Evolutionary conservation across 768 basidiomycete genomes (phyloP), one percentile per base, ranked within the genome.

Genomic region (Erythrobasidium yunnanense): DNA sequence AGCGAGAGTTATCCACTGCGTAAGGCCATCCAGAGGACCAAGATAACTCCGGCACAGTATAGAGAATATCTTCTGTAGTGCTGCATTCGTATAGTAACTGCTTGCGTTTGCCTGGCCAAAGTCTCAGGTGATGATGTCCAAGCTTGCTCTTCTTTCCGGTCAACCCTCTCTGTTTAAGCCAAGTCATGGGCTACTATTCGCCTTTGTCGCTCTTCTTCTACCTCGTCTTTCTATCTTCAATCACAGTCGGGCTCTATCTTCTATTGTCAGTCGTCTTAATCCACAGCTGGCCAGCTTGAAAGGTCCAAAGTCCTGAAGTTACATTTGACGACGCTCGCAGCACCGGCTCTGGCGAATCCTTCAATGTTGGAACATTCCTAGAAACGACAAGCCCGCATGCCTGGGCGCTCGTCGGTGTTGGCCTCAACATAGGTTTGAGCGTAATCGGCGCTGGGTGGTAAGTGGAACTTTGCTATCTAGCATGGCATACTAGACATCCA

Each of bases 391-490:
- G 27, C 3, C 50, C 55, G 15, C 8, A 27, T 17, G n/a, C 38
- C 35, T 97, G 90, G 90, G 92, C 86, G 0, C 81, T 89, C 50
- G 83, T 85, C 2, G 95, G 95, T 8, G 86, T 96, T 35, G 91
- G 88, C 18, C 80, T 96, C 45, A 93, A 90, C 72, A 89, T 93
- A 56, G 95, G 95, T 2, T 75, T 97, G 57, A 91, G 89, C 73
- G 91, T 95, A 1, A 78, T 90, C 1, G 95, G 93, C 66, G 95
- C 93, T 52, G 93, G 87, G 77, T 97, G 95, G 95, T 93, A 50
- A 68, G 87, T 77, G 13, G 0, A 0, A 8, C 11, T 23, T 35
- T 30, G 4, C 18, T 13, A 15, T 55, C 29, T 8, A 35, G 25
- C 30, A 57, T 4, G 23, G 55, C 29, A 52, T 52, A 23, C 50